Evolutionary conservation across 1,284 basidiomycete genomes (phyloP), one percentile per base, ranked within the genome.

Genomic region (Vanrija sp.): DNA sequence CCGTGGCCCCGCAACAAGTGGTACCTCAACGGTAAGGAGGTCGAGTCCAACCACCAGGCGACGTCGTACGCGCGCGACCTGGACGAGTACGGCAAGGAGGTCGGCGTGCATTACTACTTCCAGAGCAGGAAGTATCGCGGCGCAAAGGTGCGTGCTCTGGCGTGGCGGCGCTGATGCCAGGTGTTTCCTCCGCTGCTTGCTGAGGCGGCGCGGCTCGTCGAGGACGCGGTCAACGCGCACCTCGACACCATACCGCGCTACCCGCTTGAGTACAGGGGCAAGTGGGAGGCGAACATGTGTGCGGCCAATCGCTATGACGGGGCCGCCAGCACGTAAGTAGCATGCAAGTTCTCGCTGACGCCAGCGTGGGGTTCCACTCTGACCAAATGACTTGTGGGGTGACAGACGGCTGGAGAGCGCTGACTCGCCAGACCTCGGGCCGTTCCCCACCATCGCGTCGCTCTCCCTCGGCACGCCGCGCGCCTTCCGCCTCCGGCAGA

Each of bases 381-480:
- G 93, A 81, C 64, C 78, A 79, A 29, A 62, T 80, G 46, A 79
- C 79, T 9, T 78, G 74, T 76, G n/a, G n/a, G n/a, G n/a, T n/a
- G n/a, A n/a, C n/a, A n/a, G n/a, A n/a, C n/a, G n/a, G n/a, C n/a
- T n/a, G n/a, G n/a, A n/a, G n/a, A n/a, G n/a, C n/a, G n/a, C 49
- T 55, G 43, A n/a, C 23, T 69, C 34, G 15, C 38, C 55, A 40
- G 87, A 91, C 76, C 81, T 96, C 12, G 93, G 93, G 2, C 93
- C 93, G 6, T 92, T 88, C 71, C 85, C 90, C 1, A 95, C 93
- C 0, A 96, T 97, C 64, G 93, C 92, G 8, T 93, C 90, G 7
- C 75, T 97, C 43, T 93, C 91, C 61, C 83, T 97, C n/a, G 92
- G 92, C 82, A 73, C 87, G 0, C 80, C 83, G 45, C 80, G 91